Percentiles rank a stretch among this genome's conserved stretches.
Conservation (phyloP, 495 filamentous ascomycete species). For the Aspergillus saccharolyticus region DNA sequence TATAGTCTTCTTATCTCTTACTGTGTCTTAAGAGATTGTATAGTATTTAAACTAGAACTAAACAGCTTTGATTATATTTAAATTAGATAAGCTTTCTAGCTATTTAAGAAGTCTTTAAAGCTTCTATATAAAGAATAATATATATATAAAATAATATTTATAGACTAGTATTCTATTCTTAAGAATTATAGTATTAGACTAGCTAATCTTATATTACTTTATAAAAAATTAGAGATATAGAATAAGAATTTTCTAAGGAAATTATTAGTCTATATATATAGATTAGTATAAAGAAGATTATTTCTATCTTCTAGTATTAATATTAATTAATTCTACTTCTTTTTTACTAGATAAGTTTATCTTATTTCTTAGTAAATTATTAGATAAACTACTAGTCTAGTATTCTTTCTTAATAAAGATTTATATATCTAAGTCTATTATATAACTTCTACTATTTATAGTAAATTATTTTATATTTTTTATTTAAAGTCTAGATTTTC, state of each 20-base stretch:
- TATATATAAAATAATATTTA: no score
- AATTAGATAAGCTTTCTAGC: no score
- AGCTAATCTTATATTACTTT: background rate
- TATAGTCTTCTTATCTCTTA: background rate
- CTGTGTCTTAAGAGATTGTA: background rate
- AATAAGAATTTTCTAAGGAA: background rate
- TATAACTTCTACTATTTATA: background rate
- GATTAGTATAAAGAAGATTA: no score
- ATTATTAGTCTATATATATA: conserved; percentile 1
- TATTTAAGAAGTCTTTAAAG: no score
- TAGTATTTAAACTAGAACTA: no score
- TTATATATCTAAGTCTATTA: background rate
- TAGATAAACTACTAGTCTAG: background rate
- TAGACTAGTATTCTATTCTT: no score
- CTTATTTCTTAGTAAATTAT: background rate
- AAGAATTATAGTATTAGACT: no score
- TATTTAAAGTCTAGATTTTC: no score
- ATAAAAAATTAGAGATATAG: background rate
- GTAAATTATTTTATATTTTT: background rate
- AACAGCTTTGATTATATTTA: no score
- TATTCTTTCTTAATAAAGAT: background rate
- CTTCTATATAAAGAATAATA: no score
- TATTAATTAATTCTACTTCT: no score
- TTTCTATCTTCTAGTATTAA: background rate
- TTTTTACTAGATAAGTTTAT: no score